Conservation (phyloP, 2,329 filamentous ascomycete species). For the Penicillium sp. region DNA sequence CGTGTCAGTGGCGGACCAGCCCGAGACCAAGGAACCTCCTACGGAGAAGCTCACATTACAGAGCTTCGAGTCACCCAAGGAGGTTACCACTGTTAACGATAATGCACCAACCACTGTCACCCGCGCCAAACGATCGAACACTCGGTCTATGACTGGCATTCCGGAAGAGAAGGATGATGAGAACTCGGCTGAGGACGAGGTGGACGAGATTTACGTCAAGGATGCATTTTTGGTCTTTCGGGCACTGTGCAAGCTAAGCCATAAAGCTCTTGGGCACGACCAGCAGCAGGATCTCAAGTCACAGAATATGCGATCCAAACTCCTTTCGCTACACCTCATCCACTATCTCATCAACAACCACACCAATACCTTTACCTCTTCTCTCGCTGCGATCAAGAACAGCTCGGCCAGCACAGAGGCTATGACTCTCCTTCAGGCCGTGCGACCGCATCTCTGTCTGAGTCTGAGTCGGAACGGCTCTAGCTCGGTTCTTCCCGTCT, state of each 20-base stretch:
- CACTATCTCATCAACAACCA: slow-evolving; percentile 95
- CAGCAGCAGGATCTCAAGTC: slow-evolving; percentile 90
- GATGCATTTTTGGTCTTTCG: slow-evolving; percentile 97
- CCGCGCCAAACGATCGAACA: slow-evolving; percentile 53
- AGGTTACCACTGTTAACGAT: slow-evolving; percentile 64
- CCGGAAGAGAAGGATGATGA: slow-evolving; percentile 42
- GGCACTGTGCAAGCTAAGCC: slow-evolving; percentile 95
- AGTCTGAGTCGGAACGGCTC: slow-evolving; percentile 93
- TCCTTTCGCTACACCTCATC: slow-evolving; percentile 91
- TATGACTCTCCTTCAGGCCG: slow-evolving; percentile 87
- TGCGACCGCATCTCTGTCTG: slow-evolving; percentile 94
- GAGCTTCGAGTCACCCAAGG: slow-evolving; percentile 66
- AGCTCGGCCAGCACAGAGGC: slow-evolving; percentile 78
- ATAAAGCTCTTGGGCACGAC: slow-evolving; percentile 82
- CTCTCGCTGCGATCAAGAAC: slow-evolving; percentile 85
- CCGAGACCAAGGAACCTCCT: slow-evolving; percentile 51
- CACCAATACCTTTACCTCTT: slow-evolving; percentile 83
- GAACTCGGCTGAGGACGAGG: slow-evolving; percentile 56
- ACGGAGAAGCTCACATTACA: slow-evolving; percentile 63
- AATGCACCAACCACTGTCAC: slow-evolving; percentile 67
- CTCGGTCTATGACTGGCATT: slow-evolving; percentile 41
- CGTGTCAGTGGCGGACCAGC: slow-evolving; percentile 36
- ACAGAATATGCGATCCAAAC: slow-evolving; percentile 94
- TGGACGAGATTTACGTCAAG: slow-evolving; percentile 95
- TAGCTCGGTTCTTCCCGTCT: slow-evolving; percentile 85